These are phyloP conservation scores for Mortierella sp. DNA, from an alignment of 371 early-diverging fungal genomes.

Conservation along the genomic window DNA sequence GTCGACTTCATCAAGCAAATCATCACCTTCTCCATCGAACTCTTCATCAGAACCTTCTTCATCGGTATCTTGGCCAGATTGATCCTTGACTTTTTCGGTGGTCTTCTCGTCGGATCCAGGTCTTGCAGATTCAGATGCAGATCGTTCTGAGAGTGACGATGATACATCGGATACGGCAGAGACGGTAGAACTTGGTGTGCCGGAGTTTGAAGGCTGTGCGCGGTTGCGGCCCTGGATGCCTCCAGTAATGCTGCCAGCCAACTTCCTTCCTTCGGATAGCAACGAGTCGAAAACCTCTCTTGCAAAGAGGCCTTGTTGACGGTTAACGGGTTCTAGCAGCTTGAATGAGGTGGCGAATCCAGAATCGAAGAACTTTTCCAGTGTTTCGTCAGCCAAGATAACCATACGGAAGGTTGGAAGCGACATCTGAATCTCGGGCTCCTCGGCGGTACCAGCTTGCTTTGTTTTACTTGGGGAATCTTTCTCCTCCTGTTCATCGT, in stretches of 20 bases:
- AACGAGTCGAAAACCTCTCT: slow-evolving; percentile 69
- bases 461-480: background rate
- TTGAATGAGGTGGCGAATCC: slow-evolving; percentile 74
- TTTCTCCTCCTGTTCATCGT: slow-evolving; percentile 13
- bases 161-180: slow-evolving; percentile 5
- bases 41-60: slow-evolving; percentile 40
- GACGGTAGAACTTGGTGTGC: slow-evolving; percentile 11
- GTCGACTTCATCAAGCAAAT: slow-evolving; percentile 52
- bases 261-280: slow-evolving; percentile 63
- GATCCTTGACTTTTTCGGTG: slow-evolving; percentile 1
- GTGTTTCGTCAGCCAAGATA: slow-evolving; percentile 75
- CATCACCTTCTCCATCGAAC: slow-evolving; percentile 48
- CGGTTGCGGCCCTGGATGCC: slow-evolving; percentile 35
- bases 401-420: slow-evolving; percentile 75
- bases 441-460: slow-evolving; percentile 11
- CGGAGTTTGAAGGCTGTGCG: slow-evolving; percentile 2
- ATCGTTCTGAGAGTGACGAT: slow-evolving; percentile 6
- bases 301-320: slow-evolving; percentile 62
- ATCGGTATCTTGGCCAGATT: slow-evolving; percentile 17
- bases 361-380: slow-evolving; percentile 76
- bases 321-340: slow-evolving; percentile 71
- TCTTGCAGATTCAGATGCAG: background rate
- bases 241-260: slow-evolving; percentile 56
- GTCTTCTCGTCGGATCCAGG: slow-evolving; percentile 1
- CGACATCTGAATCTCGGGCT: slow-evolving; percentile 54